A percentile compares a stretch with the other conserved stretches of the same genome.
phyloP scores from a whole-genome alignment of 2,329 filamentous ascomycete genomes.

The Fusarium sterilihyphosum region DNA sequence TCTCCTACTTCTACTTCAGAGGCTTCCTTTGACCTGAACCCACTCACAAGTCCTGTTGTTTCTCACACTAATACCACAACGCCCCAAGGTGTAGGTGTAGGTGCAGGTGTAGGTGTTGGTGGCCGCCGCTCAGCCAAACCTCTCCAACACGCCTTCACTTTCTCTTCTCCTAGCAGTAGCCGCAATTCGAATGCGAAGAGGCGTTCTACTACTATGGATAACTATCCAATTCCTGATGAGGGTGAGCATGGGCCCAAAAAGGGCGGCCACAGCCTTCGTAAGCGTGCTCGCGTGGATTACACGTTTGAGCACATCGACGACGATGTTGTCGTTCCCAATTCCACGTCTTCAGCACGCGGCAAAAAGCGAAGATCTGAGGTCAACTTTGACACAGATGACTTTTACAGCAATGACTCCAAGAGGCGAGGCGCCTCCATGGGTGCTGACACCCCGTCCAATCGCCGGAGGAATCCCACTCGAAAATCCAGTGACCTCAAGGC shows the following conservation, averaged over 20 bases:
- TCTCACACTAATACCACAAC: slow-evolving; percentile 47
- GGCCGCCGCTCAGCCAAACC: slow-evolving; percentile 49
- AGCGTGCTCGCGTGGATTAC: slow-evolving; percentile 67
- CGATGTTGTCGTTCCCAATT: slow-evolving; percentile 53
- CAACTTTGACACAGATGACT: slow-evolving; percentile 49
- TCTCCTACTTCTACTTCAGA: slow-evolving; percentile 49
- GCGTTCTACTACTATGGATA: slow-evolving; percentile 57
- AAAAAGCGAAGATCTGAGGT: slow-evolving; percentile 52
- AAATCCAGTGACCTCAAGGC: slow-evolving; percentile 49
- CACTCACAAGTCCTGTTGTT: slow-evolving; percentile 47
- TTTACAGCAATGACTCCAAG: slow-evolving; percentile 44
- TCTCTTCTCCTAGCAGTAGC: slow-evolving; percentile 48
- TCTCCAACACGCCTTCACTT: slow-evolving; percentile 50
- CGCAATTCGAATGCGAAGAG: slow-evolving; percentile 51
- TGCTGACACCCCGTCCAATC: slow-evolving; percentile 48
- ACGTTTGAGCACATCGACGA: slow-evolving; percentile 63
- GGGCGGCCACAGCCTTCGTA: slow-evolving; percentile 67
- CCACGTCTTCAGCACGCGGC: slow-evolving; percentile 47
- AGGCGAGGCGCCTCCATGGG: slow-evolving; percentile 52
- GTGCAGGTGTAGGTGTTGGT: slow-evolving; percentile 39
- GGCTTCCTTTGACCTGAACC: slow-evolving; percentile 45
- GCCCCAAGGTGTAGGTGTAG: slow-evolving; percentile 44
- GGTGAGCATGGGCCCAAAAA: slow-evolving; percentile 63
- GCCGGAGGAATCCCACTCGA: slow-evolving; percentile 54
- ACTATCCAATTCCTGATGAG: slow-evolving; percentile 52